Conservation (phyloP, 1,284 basidiomycete genomes). For the Microbotryum intermedium region DNA sequence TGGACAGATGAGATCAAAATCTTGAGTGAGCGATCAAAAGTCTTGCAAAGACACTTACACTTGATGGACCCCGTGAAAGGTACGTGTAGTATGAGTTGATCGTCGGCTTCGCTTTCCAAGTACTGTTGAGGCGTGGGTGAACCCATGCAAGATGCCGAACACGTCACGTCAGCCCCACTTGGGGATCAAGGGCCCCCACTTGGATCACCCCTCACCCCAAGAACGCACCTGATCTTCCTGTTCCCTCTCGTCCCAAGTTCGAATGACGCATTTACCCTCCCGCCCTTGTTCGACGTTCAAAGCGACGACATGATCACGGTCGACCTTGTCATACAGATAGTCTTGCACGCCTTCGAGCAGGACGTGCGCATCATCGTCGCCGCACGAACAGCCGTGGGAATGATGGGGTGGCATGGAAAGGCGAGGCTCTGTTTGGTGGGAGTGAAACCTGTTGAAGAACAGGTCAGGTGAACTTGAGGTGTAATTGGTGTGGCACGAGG, state of each 20-base stretch:
- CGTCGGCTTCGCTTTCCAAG: conserved; percentile 31
- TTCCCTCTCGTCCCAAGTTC: conserved; percentile 31
- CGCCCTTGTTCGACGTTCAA: conserved; percentile 28
- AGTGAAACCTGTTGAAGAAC: neutral
- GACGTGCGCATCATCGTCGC: conserved; percentile 22
- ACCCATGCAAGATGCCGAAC: neutral
- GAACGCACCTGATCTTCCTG: conserved; percentile 23
- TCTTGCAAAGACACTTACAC: conserved; percentile 1
- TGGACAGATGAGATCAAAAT: neutral
- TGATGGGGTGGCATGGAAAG: conserved; percentile 13
- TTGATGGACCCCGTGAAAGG: conserved; percentile 34
- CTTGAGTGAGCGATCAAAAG: neutral
- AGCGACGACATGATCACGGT: conserved; percentile 31
- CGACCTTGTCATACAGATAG: conserved; percentile 24
- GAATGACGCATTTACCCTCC: conserved; percentile 25
- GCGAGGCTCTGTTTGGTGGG: neutral
- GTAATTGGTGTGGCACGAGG: no score
- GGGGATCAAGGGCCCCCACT: neutral
- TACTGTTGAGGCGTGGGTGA: conserved; percentile 3
- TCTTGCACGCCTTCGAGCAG: conserved; percentile 19
- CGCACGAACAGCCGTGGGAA: conserved; percentile 20
- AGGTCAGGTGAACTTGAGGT: no score
- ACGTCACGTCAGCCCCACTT: neutral
- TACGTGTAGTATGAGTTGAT: conserved; percentile 31
- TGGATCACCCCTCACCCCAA: neutral